Conservation (phyloP, 805 yeast genomes). For the Nakazawaea molendinolei region DNA sequence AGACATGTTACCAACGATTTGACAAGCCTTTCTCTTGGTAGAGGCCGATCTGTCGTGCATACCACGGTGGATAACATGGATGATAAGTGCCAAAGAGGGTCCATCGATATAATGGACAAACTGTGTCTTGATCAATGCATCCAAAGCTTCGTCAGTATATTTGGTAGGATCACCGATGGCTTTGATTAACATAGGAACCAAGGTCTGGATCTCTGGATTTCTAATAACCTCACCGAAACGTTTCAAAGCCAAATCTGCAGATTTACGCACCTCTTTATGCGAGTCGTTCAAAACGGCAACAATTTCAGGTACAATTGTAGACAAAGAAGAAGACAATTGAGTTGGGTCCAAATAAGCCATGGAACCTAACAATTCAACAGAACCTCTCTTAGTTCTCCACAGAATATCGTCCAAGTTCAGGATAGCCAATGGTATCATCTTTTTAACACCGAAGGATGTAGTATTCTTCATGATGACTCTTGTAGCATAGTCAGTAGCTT, state of each 20-base stretch:
- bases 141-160: conserved; percentile 81
- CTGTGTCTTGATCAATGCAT: conserved; percentile 79
- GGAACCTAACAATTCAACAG: conserved; percentile 91
- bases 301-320: conserved; percentile 91
- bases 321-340: conserved; percentile 82
- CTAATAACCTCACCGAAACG: conserved; percentile 95
- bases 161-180: conserved; percentile 97
- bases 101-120: conserved; percentile 98
- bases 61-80: conserved; percentile 93
- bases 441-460: conserved; percentile 86
- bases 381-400: conserved; percentile 96
- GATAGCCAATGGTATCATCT: conserved; percentile 85
- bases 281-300: conserved; percentile 92
- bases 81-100: conserved; percentile 91
- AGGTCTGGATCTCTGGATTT: conserved; percentile 91
- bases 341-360: conserved; percentile 98
- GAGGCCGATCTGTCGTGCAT: conserved; percentile 91
- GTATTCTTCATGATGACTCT: conserved; percentile 84
- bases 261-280: conserved; percentile 93
- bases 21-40: conserved; percentile 90
- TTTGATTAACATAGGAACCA: conserved; percentile 79
- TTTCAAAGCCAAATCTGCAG: conserved; percentile 85
- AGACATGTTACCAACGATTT: conserved; percentile 98
- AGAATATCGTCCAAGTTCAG: conserved; percentile 79
- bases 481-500: conserved; percentile 83